phyloP scores from a whole-genome alignment of 2,329 filamentous ascomycete genomes.

The Verticillium albo-atrum region DNA sequence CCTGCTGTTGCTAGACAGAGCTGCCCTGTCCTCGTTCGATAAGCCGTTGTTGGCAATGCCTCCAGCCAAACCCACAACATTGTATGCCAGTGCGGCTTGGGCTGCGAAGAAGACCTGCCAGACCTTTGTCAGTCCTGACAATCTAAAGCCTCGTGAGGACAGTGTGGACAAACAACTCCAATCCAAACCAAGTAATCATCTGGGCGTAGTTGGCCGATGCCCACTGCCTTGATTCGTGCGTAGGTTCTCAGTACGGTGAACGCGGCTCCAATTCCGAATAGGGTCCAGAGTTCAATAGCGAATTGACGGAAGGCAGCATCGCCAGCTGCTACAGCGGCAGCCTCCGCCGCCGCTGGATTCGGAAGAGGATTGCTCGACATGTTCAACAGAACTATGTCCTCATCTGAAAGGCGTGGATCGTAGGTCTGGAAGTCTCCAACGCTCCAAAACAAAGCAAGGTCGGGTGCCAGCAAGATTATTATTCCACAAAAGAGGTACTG shows the following conservation, averaged over 20 bases:
- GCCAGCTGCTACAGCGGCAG: slow-evolving; percentile 16
- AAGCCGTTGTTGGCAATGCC: slow-evolving; percentile 55
- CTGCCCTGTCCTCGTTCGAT: slow-evolving; percentile 42
- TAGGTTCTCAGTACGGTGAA: slow-evolving; percentile 23
- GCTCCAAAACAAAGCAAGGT: too few species aligned
- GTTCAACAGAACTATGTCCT: background rate
- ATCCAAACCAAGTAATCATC: slow-evolving; percentile 24
- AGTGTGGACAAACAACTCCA: slow-evolving; percentile 7
- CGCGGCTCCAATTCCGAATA: slow-evolving; percentile 19
- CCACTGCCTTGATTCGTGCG: slow-evolving; percentile 18
- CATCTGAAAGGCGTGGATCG: too few species aligned
- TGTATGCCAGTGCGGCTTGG: slow-evolving; percentile 40
- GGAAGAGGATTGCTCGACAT: background rate
- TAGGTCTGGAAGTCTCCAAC: background rate
- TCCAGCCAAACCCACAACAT: slow-evolving; percentile 40
- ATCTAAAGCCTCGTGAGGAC: too few species aligned
- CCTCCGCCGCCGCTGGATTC: slow-evolving; percentile 13
- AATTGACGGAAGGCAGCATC: slow-evolving; percentile 9
- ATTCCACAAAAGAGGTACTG: too few species aligned
- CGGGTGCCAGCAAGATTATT: too few species aligned
- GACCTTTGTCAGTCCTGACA: background rate
- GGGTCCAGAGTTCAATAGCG: slow-evolving; percentile 19
- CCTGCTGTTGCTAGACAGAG: slow-evolving; percentile 34
- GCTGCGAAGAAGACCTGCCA: background rate
- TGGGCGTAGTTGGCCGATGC: slow-evolving; percentile 16